These are phyloP conservation scores for Metschnikowia continentalis DNA, from an alignment of 805 yeast genomes.

Conservation along the genomic window DNA sequence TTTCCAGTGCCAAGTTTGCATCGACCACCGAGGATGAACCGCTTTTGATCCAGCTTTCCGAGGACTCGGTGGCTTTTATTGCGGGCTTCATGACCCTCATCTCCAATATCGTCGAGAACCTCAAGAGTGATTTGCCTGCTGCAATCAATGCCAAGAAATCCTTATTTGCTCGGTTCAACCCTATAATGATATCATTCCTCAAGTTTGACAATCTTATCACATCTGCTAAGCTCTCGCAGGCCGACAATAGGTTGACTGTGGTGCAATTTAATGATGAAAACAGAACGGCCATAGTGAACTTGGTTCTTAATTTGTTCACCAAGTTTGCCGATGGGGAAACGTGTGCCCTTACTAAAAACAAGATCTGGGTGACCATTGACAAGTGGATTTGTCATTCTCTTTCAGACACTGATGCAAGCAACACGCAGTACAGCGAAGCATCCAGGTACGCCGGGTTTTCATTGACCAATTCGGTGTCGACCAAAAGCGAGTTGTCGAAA, in stretches of 20 bases:
- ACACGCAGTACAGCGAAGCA: slow-evolving; percentile 17
- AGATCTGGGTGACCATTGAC: slow-evolving; percentile 69
- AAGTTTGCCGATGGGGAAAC: slow-evolving; percentile 46
- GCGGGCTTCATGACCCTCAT: slow-evolving; percentile 71
- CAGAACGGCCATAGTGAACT: slow-evolving; percentile 31
- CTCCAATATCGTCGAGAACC: slow-evolving; percentile 30
- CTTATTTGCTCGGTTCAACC: slow-evolving; percentile 31
- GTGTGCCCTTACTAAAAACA: slow-evolving; percentile 32
- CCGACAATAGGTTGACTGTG: slow-evolving; percentile 17
- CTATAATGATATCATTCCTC: slow-evolving; percentile 32
- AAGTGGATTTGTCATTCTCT: slow-evolving; percentile 54
- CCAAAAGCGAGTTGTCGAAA: slow-evolving; percentile 9
- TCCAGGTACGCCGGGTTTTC: slow-evolving; percentile 17
- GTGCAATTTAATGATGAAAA: slow-evolving; percentile 33
- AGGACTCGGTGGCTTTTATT: slow-evolving; percentile 72
- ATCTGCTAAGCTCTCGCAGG: slow-evolving; percentile 7
- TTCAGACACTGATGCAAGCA: slow-evolving; percentile 10
- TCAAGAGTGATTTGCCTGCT: slow-evolving; percentile 22
- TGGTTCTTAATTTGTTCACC: slow-evolving; percentile 47
- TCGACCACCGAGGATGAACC: slow-evolving; percentile 19
- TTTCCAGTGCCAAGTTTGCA: slow-evolving; percentile 8
- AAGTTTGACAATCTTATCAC: slow-evolving; percentile 38
- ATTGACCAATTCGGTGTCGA: neutral
- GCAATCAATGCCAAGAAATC: slow-evolving; percentile 19
- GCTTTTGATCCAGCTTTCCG: slow-evolving; percentile 54